Evolutionary conservation across 2,329 filamentous ascomycete species (phyloP).

Genomic region (Stemphylium vesicarium): DNA sequence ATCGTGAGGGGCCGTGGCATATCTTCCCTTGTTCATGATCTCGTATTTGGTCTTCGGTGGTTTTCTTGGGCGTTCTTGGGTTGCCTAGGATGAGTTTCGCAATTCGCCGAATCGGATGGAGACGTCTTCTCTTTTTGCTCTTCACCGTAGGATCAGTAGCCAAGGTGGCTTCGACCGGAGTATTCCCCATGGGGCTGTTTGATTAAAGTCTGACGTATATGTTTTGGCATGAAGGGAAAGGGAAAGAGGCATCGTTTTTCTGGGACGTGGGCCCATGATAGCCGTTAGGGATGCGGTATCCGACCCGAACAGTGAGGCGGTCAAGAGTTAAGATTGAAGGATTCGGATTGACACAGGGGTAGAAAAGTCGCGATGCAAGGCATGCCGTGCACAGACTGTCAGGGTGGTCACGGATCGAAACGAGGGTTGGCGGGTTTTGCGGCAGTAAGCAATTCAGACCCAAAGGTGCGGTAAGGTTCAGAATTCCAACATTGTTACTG

Average conservation of each 20-base stretch:
- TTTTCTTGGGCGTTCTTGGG: neutral
- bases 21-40: neutral
- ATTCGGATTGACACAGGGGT: slow-evolving; percentile 7
- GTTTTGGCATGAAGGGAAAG: slow-evolving; percentile 3
- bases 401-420: slow-evolving; percentile 5
- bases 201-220: slow-evolving; percentile 1
- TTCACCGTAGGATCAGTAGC: neutral
- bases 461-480: neutral
- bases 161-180: slow-evolving; percentile 4
- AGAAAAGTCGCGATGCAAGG: slow-evolving; percentile 3
- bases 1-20: slow-evolving; percentile 18
- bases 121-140: slow-evolving; percentile 9
- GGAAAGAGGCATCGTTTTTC: slow-evolving; percentile 2
- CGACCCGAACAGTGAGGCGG: slow-evolving; percentile 9
- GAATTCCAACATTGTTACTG: neutral
- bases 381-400: slow-evolving; percentile 8
- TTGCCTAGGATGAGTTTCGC: slow-evolving; percentile 9
- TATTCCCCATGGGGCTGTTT: slow-evolving; percentile 13
- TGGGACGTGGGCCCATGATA: slow-evolving; percentile 8
- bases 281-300: slow-evolving; percentile 6
- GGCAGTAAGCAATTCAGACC: slow-evolving; percentile 3
- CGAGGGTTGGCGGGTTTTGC: slow-evolving; percentile 9
- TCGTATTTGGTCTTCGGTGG: neutral
- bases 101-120: slow-evolving; percentile 14
- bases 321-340: slow-evolving; percentile 13